Base-by-base conservation (phyloP, 257 asterid species). In the Rubia yunnanensis region DNA sequence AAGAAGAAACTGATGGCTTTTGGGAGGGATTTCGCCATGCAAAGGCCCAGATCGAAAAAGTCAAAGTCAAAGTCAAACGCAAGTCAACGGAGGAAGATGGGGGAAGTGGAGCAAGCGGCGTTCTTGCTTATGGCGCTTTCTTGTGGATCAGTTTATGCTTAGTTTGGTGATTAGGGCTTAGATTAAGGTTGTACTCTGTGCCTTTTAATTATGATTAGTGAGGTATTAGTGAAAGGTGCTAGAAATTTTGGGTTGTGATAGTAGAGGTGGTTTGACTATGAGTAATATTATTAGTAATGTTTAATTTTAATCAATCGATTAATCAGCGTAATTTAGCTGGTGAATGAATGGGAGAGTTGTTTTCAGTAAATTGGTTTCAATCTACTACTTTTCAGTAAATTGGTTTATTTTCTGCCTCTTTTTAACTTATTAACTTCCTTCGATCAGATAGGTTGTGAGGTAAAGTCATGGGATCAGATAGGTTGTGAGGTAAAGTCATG, bases 21-120 rank as follows among this genome's bases (percentile, higher is more conserved):
- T 53, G 94, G 95, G 3, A 64, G 86, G 60, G 96, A 92, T 52
- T 91, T 85, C 7, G 79, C 82, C 0, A 52, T 83, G 77, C 99
- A 89, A 73, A 82, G 88, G 62, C 96, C 52, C 5, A 10, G 52
- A 20, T 44, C 52, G 8, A 44, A 44, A 20, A 44, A 44, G 52
- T 89, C 95, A 10, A 69, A 31, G 8, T 14, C 14, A 20, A 44
- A 44, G 52, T 89, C 95, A 10, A 69, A 31, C 18, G 41, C 44
- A 3, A 67, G 74, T 17, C 77, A 86, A 68, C 79, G 95, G 67
- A 81, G 87, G 66, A 87, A 87, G 74, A 54, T 86, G 64, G 95
- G 96, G 1, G 99, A 92, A 63, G 99, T 74, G 44, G 99, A 92
- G 34, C 92, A 81, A 78, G 97, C 97, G 14, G 99, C 97, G 0